phyloP scores from a whole-genome alignment of 2,329 filamentous ascomycete genomes.

The Aspergillus sergii region DNA sequence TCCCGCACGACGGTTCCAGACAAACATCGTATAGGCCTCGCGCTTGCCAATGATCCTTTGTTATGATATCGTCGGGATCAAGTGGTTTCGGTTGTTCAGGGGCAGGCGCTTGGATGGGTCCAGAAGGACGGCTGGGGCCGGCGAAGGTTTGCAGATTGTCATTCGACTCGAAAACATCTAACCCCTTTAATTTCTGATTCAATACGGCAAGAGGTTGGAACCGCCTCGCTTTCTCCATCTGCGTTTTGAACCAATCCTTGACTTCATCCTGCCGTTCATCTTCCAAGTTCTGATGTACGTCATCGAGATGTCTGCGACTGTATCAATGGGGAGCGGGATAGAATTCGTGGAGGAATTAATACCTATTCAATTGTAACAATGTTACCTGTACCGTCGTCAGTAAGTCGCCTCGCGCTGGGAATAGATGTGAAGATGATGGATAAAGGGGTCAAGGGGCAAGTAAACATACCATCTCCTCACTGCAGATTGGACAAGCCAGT shows the following conservation, averaged over 20 bases:
- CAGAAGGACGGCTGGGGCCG: slow-evolving; percentile 36
- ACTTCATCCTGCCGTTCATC: slow-evolving; percentile 89
- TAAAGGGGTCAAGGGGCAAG: not conserved
- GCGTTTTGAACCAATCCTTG: slow-evolving; percentile 94
- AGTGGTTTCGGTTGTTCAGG: slow-evolving; percentile 44
- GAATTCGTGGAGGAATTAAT: slow-evolving; percentile 22
- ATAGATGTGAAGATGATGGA: not conserved
- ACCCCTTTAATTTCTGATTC: slow-evolving; percentile 88
- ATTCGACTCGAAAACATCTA: slow-evolving; percentile 94
- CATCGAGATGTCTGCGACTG: slow-evolving; percentile 71
- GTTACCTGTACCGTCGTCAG: slow-evolving; percentile 66
- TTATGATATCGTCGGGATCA: slow-evolving; percentile 90
- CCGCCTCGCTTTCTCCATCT: slow-evolving; percentile 88
- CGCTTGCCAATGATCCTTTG: slow-evolving; percentile 85
- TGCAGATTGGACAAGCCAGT: slow-evolving; percentile 95
- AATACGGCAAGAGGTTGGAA: slow-evolving; percentile 90
- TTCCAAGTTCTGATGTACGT: slow-evolving; percentile 85
- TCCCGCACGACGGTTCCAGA: slow-evolving; percentile 83
- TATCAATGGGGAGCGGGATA: slow-evolving; percentile 24
- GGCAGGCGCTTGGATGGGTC: slow-evolving; percentile 24
- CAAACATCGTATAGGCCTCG: slow-evolving; percentile 74
- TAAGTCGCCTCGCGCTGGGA: not conserved
- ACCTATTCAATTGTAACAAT: slow-evolving; percentile 85
- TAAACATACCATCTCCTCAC: slow-evolving; percentile 84
- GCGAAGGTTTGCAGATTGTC: slow-evolving; percentile 58